These are phyloP conservation scores for Canariomyces notabilis DNA, from an alignment of 2,329 filamentous ascomycete species.

Conservation along the genomic window DNA sequence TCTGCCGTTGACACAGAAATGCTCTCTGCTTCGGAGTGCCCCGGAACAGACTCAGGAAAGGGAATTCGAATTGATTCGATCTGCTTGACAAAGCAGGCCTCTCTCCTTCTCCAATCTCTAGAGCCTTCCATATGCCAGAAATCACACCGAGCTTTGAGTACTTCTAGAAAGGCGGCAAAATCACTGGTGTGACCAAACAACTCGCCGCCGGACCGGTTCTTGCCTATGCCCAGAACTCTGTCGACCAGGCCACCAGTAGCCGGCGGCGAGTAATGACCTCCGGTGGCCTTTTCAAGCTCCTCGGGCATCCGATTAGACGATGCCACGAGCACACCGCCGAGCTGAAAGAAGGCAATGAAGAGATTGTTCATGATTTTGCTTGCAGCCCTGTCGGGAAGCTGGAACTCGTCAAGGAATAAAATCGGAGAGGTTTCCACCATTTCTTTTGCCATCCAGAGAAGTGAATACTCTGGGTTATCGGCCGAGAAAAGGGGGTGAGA, in stretches of 20 bases:
- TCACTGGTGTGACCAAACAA: conserved; percentile 61
- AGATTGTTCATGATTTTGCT: conserved; percentile 76
- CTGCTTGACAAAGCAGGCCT: conserved; percentile 31
- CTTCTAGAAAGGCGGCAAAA: conserved; percentile 70
- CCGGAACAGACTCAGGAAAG: neutral
- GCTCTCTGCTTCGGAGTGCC: neutral
- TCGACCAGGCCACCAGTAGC: conserved; percentile 48
- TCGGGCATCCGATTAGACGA: conserved; percentile 82
- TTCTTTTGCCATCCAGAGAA: conserved; percentile 70
- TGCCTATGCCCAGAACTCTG: conserved; percentile 42
- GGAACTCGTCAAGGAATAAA: conserved; percentile 77
- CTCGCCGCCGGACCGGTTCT: conserved; percentile 37
- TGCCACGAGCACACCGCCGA: conserved; percentile 74
- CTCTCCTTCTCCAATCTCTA: conserved; percentile 63
- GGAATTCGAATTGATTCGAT: neutral
- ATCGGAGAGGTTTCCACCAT: conserved; percentile 71
- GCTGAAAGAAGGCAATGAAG: conserved; percentile 74
- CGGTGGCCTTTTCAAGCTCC: conserved; percentile 69
- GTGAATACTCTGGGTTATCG: conserved; percentile 52
- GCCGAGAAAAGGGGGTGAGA: conserved; percentile 19
- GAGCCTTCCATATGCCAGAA: conserved; percentile 79
- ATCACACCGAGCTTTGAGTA: conserved; percentile 72
- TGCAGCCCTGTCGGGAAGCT: conserved; percentile 71
- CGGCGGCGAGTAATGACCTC: conserved; percentile 59
- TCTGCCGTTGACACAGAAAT: too few species aligned